Evolutionary conservation across 495 filamentous ascomycete species (phyloP).

Genomic region (Tuber magnatum): DNA sequence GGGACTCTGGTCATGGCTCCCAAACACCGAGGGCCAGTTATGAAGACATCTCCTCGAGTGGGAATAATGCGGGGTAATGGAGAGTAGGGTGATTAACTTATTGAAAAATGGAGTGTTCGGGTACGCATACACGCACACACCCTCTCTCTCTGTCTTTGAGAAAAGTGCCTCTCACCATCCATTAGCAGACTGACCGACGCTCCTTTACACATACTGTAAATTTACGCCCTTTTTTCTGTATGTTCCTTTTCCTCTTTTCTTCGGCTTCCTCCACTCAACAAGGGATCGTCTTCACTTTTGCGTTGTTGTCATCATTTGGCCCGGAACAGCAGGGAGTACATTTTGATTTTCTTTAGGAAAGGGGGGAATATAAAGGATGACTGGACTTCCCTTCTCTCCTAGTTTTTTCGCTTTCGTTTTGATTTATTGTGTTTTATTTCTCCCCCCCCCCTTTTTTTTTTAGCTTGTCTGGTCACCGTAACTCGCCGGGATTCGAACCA

Average conservation of each 20-base stretch:
- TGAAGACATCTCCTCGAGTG: neutral
- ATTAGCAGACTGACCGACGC: neutral
- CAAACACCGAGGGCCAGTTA: neutral
- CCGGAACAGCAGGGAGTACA: neutral
- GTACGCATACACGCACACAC: neutral
- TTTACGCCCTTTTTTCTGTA: neutral
- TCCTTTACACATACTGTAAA: neutral
- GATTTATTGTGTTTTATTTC: neutral
- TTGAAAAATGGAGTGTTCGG: neutral
- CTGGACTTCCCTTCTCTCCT: neutral
- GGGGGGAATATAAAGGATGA: neutral
- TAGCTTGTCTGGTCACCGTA: neutral
- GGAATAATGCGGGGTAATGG: neutral
- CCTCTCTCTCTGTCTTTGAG: neutral
- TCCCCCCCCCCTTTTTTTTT: neutral
- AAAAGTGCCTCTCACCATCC: neutral
- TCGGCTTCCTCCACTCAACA: neutral
- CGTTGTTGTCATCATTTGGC: neutral
- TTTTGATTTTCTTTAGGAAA: neutral
- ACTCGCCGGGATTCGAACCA: neutral
- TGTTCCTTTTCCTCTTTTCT: neutral
- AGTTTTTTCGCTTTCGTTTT: neutral
- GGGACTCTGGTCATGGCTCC: conserved; percentile 1
- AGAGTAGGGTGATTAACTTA: neutral
- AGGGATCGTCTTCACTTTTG: neutral